Evolutionary conservation across 176 grass and related monocot genomes (phyloP).

Genomic region (Sorghum bicolor): DNA sequence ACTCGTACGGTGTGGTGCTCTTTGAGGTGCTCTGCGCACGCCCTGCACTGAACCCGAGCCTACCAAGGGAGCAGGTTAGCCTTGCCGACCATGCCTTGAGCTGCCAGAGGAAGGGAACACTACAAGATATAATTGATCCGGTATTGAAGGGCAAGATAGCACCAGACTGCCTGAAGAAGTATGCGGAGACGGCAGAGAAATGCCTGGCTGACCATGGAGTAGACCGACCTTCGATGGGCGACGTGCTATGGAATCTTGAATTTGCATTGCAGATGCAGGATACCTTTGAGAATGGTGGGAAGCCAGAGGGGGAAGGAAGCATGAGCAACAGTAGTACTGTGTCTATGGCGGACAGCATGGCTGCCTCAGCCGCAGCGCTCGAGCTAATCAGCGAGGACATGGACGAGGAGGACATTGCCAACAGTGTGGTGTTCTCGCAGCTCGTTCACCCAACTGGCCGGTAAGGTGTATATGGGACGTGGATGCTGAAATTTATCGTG

Average conservation of each 20-base stretch:
- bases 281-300: conserved; percentile 39
- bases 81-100: conserved; percentile 45
- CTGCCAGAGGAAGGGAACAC: conserved; percentile 40
- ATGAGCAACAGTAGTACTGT: neutral
- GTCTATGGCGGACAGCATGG: conserved; percentile 28
- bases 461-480: conserved; percentile 2
- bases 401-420: conserved; percentile 54
- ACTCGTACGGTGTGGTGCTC: conserved; percentile 77
- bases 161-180: conserved; percentile 45
- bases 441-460: conserved; percentile 39
- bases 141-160: conserved; percentile 25
- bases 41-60: conserved; percentile 48
- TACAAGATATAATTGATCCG: conserved; percentile 49
- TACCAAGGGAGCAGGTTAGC: conserved; percentile 56
- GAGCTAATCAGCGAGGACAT: conserved; percentile 41
- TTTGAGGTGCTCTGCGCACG: conserved; percentile 78
- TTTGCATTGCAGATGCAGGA: conserved; percentile 52
- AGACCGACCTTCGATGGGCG: conserved; percentile 48
- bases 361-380: conserved; percentile 28
- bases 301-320: neutral
- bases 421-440: conserved; percentile 46
- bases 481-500: neutral
- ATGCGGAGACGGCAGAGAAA: conserved; percentile 47
- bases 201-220: conserved; percentile 44
- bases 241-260: conserved; percentile 54